Evolutionary conservation across 192 early-diverging fungal species (phyloP).

Genomic region (Podochytrium sp.): DNA sequence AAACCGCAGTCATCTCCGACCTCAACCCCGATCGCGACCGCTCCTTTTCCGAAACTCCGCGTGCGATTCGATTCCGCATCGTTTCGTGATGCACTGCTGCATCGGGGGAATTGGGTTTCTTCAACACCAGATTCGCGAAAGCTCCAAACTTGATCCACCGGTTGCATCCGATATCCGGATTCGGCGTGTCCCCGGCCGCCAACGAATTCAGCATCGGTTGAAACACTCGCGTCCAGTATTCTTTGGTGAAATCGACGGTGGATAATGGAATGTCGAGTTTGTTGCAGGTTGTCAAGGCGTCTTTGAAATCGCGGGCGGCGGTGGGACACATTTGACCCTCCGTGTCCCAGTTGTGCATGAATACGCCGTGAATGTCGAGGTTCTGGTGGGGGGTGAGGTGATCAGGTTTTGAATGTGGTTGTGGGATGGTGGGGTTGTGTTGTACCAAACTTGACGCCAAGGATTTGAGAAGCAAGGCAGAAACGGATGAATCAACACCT

Average conservation of each 20-base stretch:
- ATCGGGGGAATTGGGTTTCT: neutral
- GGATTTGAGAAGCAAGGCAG: constrained; percentile 72
- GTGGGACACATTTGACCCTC: constrained; percentile 42
- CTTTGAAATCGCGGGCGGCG: constrained; percentile 13
- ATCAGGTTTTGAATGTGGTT: neutral
- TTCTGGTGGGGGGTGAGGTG: neutral
- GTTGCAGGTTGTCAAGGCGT: constrained; percentile 50
- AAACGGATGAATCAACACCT: constrained; percentile 91
- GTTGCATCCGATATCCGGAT: constrained; percentile 94
- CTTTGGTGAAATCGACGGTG: constrained; percentile 73
- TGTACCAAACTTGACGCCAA: neutral
- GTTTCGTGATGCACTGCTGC: neutral
- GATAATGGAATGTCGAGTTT: constrained; percentile 69
- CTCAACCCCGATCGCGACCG: too few relatives aligned
- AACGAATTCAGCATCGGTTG: constrained; percentile 76
- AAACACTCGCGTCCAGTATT: constrained; percentile 94
- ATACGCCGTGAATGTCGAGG: constrained; percentile 71
- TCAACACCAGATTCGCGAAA: constrained; percentile 62
- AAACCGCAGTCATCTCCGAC: too few relatives aligned
- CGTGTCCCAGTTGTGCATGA: constrained; percentile 97
- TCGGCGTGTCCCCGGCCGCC: constrained; percentile 76
- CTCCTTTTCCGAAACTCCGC: too few relatives aligned
- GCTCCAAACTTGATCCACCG: constrained; percentile 92
- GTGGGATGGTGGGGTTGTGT: neutral
- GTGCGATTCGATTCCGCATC: too few relatives aligned